Evolutionary conservation across 1,284 basidiomycete genomes (phyloP), one percentile per base, ranked within the genome.

Genomic region (Leccinum fallax): DNA sequence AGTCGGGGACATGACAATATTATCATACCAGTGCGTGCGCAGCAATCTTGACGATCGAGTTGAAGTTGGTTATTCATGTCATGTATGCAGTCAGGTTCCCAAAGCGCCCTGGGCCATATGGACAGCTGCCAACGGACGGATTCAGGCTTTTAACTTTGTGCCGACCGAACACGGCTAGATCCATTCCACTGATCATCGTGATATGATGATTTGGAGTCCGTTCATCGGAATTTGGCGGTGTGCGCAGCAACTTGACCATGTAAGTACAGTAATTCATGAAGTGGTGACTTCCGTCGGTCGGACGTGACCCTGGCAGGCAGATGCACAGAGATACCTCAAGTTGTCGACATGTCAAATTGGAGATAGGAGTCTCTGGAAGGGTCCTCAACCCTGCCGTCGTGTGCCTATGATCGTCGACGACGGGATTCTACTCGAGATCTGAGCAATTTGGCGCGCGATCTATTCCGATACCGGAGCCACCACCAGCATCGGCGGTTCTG

Each of bases 11-110:
- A 46, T 46, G 19, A 4, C 19, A 46, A 46, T 46, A 46, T 11
- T 46, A 11, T 19, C 26, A 26, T 65, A 48, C 38, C 48, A 32
- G 52, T 53, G 30, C 53, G 11, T 54, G 53, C 53, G 53, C 53
- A 54, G 53, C 53, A 15, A n/a, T 32, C 19, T 34, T 7, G 53
- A 53, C 48, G 48, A 49, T 49, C 48, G 48, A 21, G 48, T 49
- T 48, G 38, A 19, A 46, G 43, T 10, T 19, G n/a, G 40, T 43
- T 5, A 49, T 15, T 8, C 48, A 43, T 19, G n/a, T 43, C 5
- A 2, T 46, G 40, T 19, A 19, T 46, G 40, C 40, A 19, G 40
- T 21, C 43, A 46, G 19, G 19, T 13, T 19, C 43, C 40, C n/a
- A n/a, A 16, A 40, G 16, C 8, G 8, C 38, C 16, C n/a, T 19